A percentile compares a stretch with the other conserved stretches of the same genome.
Evolutionary conservation across 805 yeast species (phyloP).

Genomic region (Saturnispora serradocipensis): DNA sequence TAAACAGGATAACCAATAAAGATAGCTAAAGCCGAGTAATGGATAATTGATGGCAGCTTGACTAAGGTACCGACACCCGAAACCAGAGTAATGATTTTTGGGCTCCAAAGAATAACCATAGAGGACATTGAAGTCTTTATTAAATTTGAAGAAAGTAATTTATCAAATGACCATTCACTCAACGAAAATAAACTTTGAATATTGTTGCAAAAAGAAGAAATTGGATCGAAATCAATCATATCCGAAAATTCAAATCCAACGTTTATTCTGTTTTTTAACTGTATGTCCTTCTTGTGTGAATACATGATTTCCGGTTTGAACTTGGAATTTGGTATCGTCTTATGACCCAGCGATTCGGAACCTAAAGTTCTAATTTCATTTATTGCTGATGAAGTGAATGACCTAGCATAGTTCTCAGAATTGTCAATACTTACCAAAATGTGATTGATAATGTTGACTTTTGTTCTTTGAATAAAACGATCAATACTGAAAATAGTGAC

Average conservation of each 20-base stretch:
- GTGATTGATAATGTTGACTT: constrained; percentile 53
- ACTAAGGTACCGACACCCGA: constrained; percentile 26
- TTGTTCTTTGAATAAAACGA: constrained; percentile 62
- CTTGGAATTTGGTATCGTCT: constrained; percentile 40
- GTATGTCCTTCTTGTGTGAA: constrained; percentile 60
- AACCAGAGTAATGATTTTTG: constrained; percentile 22
- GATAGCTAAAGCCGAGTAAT: constrained; percentile 23
- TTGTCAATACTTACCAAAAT: constrained; percentile 53
- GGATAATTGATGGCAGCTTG: constrained; percentile 24
- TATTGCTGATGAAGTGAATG: constrained; percentile 51
- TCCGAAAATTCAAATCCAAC: constrained; percentile 62
- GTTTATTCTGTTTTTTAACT: constrained; percentile 51
- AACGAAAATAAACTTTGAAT: constrained; percentile 30
- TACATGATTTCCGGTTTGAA: constrained; percentile 79
- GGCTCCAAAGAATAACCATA: constrained; percentile 20
- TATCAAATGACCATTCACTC: constrained; percentile 23
- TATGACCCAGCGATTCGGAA: constrained; percentile 47
- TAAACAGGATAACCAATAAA: constrained; percentile 29
- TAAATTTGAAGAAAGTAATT: constrained; percentile 15
- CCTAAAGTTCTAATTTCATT: constrained; percentile 56
- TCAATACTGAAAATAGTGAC: constrained; percentile 33
- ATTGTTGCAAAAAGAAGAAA: constrained; percentile 6
- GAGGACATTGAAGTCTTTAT: constrained; percentile 25
- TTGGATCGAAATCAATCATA: constrained; percentile 66
- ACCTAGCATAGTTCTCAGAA: constrained; percentile 65